phyloP scores from a whole-genome alignment of 495 filamentous ascomycete species.

The Elasticomyces elasticus region DNA sequence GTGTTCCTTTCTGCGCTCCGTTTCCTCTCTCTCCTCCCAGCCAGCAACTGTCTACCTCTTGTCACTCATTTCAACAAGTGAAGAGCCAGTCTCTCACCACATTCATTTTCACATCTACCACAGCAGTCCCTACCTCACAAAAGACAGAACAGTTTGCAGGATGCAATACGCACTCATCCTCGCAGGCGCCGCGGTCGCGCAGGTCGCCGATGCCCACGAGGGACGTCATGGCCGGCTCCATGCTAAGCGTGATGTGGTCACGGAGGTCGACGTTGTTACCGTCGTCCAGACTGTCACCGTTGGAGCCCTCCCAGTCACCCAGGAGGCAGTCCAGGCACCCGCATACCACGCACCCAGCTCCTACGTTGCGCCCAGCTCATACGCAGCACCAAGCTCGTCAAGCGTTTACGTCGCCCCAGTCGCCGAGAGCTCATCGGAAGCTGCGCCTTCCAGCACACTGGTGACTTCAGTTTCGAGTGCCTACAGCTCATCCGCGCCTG shows the following conservation, averaged over 20 bases:
- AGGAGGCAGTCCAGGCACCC: background rate
- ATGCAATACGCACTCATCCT: slow-evolving; percentile 10
- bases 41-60: background rate
- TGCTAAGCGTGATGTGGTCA: background rate
- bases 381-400: background rate
- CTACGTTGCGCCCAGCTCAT: background rate
- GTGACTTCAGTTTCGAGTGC: background rate
- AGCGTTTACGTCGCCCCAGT: background rate
- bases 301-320: background rate
- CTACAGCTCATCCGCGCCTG: background rate
- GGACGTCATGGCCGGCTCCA: slow-evolving; percentile 2
- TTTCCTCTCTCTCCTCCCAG: background rate
- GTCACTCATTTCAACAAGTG: background rate
- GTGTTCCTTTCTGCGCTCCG: background rate
- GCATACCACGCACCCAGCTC: background rate
- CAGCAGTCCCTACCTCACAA: background rate
- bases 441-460: background rate
- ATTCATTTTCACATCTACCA: slow-evolving; percentile 1
- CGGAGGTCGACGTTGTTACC: slow-evolving; percentile 2
- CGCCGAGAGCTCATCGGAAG: background rate
- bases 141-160: background rate
- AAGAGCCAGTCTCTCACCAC: slow-evolving; percentile 6
- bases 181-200: slow-evolving; percentile 4
- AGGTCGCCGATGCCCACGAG: background rate
- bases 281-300: background rate